Base-by-base conservation (phyloP, 805 yeast species). In the Ascoidea tarda region DNA sequence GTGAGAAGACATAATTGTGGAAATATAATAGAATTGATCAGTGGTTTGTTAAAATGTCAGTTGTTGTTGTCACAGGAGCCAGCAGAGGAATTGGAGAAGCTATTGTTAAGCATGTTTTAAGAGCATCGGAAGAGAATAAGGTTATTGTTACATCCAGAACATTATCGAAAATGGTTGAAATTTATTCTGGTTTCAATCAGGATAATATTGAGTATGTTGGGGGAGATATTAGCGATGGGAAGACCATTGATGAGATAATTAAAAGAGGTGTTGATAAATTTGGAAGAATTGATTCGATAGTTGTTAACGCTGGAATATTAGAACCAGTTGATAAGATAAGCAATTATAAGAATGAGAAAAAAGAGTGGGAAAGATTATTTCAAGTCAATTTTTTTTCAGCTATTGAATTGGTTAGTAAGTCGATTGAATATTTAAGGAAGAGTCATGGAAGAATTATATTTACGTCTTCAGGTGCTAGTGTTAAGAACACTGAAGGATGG, bases 381-480 rank as follows among this genome's bases (percentile, higher is more conserved):
- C 87, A 89, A 50, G 69, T 90, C 57, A 90, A 91, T 63, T 77
- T 84, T 64, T 88, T 89, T 63, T 77, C 95, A 5, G 75, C 83
- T 4, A 84, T 88, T 5, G 73, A 74, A 2, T 69, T 88, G 58
- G 77, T 83, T 8, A 57, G 71, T 28, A 57, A 67, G 44, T 67
- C 84, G 0, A 64, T 86, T 49, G 89, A 91, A 0, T 69, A 75
- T 45, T 69, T 91, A 57, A 69, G 66, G 21, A 64, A 70, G 50
- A 57, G 79, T 4, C 67, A 74, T 12, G 96, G 96, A 0, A 75
- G 71, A 47, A 73, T 84, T 45, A 71, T 91, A n/a, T 79, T 84
- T 53, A 96, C 90, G 0, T 85, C 95, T 16, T 87, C 96, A 1
- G 97, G 96, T 5, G 97, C 98, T 0, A 76, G 95, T 16, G 73